A percentile compares a stretch with the other conserved stretches of the same genome.
Conservation (phyloP, 2,329 filamentous ascomycete species). For the Claviceps arundinis region DNA sequence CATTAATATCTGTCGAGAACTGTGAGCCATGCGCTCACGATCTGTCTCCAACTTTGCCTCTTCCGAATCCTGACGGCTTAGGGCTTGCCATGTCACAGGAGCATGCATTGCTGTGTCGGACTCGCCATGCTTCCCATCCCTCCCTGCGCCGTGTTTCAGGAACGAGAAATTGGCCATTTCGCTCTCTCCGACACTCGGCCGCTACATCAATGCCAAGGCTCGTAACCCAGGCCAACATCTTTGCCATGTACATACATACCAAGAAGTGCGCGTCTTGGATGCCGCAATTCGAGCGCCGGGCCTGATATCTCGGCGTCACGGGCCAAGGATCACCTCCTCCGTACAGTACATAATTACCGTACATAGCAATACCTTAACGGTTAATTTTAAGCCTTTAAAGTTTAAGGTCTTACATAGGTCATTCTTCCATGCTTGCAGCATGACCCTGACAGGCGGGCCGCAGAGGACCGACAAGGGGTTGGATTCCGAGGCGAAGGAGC, state of each 20-base stretch:
- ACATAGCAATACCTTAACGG: too few relatives aligned
- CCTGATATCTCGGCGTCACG: background rate
- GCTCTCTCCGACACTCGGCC: background rate
- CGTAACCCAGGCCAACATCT: background rate
- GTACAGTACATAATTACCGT: too few relatives aligned
- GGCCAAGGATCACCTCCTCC: background rate
- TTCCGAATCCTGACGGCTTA: background rate
- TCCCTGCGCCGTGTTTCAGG: background rate
- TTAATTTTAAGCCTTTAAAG: too few relatives aligned
- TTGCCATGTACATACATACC: background rate
- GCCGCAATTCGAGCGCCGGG: background rate
- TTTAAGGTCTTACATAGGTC: too few relatives aligned
- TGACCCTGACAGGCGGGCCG: too few relatives aligned
- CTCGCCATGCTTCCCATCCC: background rate
- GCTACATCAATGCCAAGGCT: slow-evolving; percentile 1
- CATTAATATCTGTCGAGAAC: too few relatives aligned
- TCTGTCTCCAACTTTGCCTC: background rate
- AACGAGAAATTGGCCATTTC: background rate
- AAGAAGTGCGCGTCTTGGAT: background rate
- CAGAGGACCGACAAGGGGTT: too few relatives aligned
- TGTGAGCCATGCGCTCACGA: too few relatives aligned
- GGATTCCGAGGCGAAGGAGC: too few relatives aligned
- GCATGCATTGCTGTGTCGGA: background rate
- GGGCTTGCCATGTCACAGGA: background rate
- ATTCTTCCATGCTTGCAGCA: too few relatives aligned